Evolutionary conservation across 2,329 filamentous ascomycete species (phyloP), one percentile per base, ranked within the genome.

Genomic region (Curvularia eragrostidis): DNA sequence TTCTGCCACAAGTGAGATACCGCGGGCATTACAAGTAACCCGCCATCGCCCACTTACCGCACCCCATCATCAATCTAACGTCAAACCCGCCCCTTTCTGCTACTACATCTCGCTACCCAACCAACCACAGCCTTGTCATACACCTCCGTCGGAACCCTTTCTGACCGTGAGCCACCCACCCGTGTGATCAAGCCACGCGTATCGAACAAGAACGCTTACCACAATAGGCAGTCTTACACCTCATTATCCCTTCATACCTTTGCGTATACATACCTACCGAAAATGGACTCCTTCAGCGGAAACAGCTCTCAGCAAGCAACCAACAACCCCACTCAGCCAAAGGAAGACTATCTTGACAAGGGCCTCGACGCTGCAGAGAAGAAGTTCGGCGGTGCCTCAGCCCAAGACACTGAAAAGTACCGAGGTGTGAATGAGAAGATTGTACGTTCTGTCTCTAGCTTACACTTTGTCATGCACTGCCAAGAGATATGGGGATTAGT

Each of bases 371-470:
- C 56, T 46, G 62, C 52, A 26, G 71, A 55, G 78, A 80, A 80
- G 73, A 84, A 82, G 71, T 76, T 75, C 59, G 82, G 83, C 18
- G 69, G 70, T 47, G 54, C 62, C 13, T 46, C 44, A 59, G 71
- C 71, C 41, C 60, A 67, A 30, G 57, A 74, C 46, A 34, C 78
- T 72, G 28, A 78, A 72, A 72, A 79, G 79, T 71, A 68, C 67
- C 18, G 78, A 77, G 70, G 65, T 8, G 56, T 70, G 30, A 76
- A 76, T 54, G 74, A 76, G 69, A 76, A 76, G 61, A 75, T 76
- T 48, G 74, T 76, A 68, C 10, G 71, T 65, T 18, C 2, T 7
- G 1, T 15, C 15, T 26, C 1, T 21, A 23, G 5, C n/a, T 23
- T n/a, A 13, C 39, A 18, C 32, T n/a, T 1, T 30, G 23, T 3